Evolutionary conservation across 2,329 filamentous ascomycete species (phyloP), one percentile per base, ranked within the genome.

Genomic region (Lachnellula cervina): DNA sequence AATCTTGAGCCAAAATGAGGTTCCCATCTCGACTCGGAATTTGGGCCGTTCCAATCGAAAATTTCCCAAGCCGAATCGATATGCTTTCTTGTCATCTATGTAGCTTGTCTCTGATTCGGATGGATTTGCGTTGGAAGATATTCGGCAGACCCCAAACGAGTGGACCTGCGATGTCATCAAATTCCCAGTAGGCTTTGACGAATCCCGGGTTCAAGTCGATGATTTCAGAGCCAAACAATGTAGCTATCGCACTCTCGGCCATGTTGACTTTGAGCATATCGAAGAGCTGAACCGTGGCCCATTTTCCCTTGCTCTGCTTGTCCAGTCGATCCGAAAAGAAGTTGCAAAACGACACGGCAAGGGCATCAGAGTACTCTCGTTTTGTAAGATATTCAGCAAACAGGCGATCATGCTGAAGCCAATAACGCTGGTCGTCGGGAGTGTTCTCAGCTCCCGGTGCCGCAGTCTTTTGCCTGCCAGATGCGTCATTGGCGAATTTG

Each of bases 181-280:
- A 62, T 5, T 60, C 47, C 55, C 53, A 60, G 42, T 58, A 62
- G 13, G 34, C 51, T 23, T 58, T 47, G n/a, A 48, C 44, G 5
- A 62, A 37, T 9, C 52, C 57, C 5, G 55, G 57, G 32, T 56
- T 57, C 19, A 62, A 40, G 11, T 47, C 47, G 34, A 56, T 56
- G 11, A 60, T 54, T 25, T 59, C 47, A 3, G 51, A 44, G 2
- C 58, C 58, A 16, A 55, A 49, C 3, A 61, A 21, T 8, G 60
- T 40, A 19, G 32, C 53, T 13, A 52, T 54, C 2, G 60, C 60
- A 9, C 44, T 55, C 35, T 50, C 49, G 13, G 54, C 57, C 60
- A 61, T 62, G 5, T 37, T 44, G 13, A 50, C 42, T 34, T 56
- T 60, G 16, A 59, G 47, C 19, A 53, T 56, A 17, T 55, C 57